phyloP scores from a whole-genome alignment of 2,329 filamentous ascomycete species.

The Phyllosticta paracitricarpa region DNA sequence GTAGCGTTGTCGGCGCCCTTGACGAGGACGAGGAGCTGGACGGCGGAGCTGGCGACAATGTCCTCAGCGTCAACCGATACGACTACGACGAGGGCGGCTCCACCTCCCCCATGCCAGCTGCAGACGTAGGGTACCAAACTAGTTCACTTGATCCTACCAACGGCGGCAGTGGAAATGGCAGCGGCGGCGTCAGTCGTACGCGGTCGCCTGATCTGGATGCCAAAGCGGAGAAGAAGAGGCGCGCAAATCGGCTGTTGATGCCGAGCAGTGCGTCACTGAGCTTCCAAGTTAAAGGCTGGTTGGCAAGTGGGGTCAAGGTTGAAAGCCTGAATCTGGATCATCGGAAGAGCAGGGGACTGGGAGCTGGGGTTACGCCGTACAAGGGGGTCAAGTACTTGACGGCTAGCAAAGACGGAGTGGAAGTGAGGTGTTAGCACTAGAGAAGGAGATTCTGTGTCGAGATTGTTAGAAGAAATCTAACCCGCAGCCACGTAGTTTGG shows the following conservation, averaged over 20 bases:
- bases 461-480: neutral
- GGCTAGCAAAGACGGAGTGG: conserved; percentile 47
- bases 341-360: conserved; percentile 76
- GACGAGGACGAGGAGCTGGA: conserved; percentile 40
- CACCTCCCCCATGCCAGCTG: neutral
- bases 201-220: neutral
- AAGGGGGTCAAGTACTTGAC: conserved; percentile 98
- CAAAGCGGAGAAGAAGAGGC: conserved; percentile 37
- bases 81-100: conserved; percentile 19
- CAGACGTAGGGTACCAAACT: conserved; percentile 20
- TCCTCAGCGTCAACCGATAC: conserved; percentile 15
- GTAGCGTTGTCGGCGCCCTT: conserved; percentile 61
- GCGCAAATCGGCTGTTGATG: conserved; percentile 46
- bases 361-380: conserved; percentile 84
- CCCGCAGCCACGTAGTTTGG: neutral
- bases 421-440: conserved; percentile 29
- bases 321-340: conserved; percentile 53
- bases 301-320: conserved; percentile 54
- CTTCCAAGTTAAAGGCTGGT: conserved; percentile 51
- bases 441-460: neutral
- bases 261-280: conserved; percentile 36
- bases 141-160: conserved; percentile 15
- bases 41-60: conserved; percentile 14
- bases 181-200: conserved; percentile 36
- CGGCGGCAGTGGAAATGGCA: conserved; percentile 19